A percentile compares a stretch with the other conserved stretches of the same genome.
These are phyloP conservation scores for Mycena crocata DNA, from an alignment of 768 basidiomycete genomes.

Conservation along the genomic window DNA sequence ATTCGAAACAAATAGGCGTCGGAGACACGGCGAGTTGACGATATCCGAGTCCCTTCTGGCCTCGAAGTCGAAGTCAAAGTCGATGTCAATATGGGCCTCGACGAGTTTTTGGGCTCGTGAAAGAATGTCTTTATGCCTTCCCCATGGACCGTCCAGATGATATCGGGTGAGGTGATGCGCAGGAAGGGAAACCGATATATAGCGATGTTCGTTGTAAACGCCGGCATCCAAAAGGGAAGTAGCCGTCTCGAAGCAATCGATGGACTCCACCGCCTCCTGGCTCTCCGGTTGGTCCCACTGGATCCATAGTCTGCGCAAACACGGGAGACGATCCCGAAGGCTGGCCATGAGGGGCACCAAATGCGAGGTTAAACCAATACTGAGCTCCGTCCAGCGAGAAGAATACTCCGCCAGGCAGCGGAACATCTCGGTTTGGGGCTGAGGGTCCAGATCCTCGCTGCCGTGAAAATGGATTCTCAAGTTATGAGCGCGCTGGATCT, in stretches of 20 bases:
- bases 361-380: neutral
- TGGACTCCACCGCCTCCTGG: neutral
- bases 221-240: neutral
- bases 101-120: neutral
- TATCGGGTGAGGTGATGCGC: slow-evolving; percentile 1
- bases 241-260: slow-evolving; percentile 5
- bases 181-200: neutral
- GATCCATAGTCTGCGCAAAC: neutral
- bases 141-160: slow-evolving; percentile 7
- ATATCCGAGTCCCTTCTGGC: neutral
- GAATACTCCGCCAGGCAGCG: neutral
- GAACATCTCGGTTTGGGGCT: too few relatives aligned
- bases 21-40: neutral
- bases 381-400: slow-evolving; percentile 5
- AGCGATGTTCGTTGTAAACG: neutral
- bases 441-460: too few relatives aligned
- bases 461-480: slow-evolving; percentile 1
- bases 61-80: neutral
- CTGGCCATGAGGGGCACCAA: neutral
- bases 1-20: neutral
- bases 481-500: neutral
- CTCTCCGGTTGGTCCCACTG: neutral
- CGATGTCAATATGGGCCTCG: neutral
- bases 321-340: neutral
- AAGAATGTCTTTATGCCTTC: neutral